A percentile compares a stretch with the other conserved stretches of the same genome.
phyloP scores from a whole-genome alignment of 495 filamentous ascomycete species.

The Aspergillus conjunctus region DNA sequence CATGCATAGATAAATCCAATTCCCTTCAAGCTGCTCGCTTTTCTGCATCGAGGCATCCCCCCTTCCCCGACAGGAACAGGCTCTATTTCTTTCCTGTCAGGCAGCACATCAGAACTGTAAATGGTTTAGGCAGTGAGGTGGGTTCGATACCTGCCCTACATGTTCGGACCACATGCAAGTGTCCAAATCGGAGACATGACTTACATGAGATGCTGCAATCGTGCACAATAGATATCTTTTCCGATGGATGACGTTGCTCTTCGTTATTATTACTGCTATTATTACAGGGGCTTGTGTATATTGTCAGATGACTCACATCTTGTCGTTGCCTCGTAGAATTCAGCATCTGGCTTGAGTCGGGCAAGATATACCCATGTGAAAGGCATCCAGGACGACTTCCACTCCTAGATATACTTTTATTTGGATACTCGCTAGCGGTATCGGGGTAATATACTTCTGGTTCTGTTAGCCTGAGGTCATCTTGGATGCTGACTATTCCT shows the following conservation, averaged over 20 bases:
- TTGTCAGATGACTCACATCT: not conserved
- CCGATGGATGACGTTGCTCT: not conserved
- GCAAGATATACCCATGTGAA: not conserved
- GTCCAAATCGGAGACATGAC: slow-evolving; percentile 5
- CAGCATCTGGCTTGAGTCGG: not conserved
- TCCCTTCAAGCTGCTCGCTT: not conserved
- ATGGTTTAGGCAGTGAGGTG: slow-evolving; percentile 1
- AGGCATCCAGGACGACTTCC: not conserved
- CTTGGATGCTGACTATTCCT: too few relatives aligned
- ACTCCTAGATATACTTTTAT: too few relatives aligned
- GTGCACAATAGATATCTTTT: not conserved
- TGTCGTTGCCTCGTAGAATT: not conserved
- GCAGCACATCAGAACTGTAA: slow-evolving; percentile 6
- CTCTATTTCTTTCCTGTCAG: slow-evolving; percentile 1
- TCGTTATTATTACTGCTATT: not conserved
- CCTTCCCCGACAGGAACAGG: not conserved
- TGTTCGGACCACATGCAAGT: not conserved
- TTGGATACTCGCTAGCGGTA: too few relatives aligned
- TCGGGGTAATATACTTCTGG: too few relatives aligned
- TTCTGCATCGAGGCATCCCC: not conserved
- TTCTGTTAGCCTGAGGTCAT: too few relatives aligned
- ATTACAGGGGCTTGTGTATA: not conserved
- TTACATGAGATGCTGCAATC: slow-evolving; percentile 1
- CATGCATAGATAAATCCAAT: not conserved
- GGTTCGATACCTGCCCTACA: not conserved